Base-by-base conservation (phyloP, 192 early-diverging fungal species). In the Gryganskiella cystojenkinii region DNA sequence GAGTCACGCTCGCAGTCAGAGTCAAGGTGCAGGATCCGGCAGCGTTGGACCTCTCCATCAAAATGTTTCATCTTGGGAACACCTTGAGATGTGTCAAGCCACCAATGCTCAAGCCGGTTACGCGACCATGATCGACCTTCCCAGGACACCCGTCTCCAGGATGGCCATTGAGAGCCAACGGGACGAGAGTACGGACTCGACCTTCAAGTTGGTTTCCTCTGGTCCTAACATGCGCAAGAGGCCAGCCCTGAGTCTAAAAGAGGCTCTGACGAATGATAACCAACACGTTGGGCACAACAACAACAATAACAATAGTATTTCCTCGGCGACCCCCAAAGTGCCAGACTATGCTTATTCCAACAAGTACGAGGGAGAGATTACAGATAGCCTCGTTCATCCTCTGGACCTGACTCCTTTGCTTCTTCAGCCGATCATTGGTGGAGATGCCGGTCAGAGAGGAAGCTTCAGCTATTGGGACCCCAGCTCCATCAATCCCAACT, bases 341-440 rank as follows among this genome's bases (percentile, higher is more conserved):
- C n/a, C n/a, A n/a, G n/a, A n/a, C 27, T 40, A 40, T 13, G 37
- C 5, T 9, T 13, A 5, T 40, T 40, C 37, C 37, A 40, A 40
- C 8, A 30, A 22, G 7, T 61, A 22, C 28, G 30, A 20, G 4
- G 58, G 45, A 5, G 53, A 67, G 27, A 63, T 66, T 10, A 34
- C 31, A 3, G 49, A 64, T 51, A 53, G 63, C 6, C 10, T 58
- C 17, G 66, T 69, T 3, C 74, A 78, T 28, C 74, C 65, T 10
- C 19, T 69, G 37, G 74, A 78, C 17, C 30, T 69, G 3, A 59
- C 74, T 0, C 74, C 66, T 0, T 40, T 64, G 5, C 40, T 69
- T 3, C 45, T 17, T 17, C 74, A 78, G 13, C 22, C 31, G 13
- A 13, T 27, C 74, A 54, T 54, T 24, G 46, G n/a, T 24, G 45